Conservation (phyloP, 805 yeast species). For the Candida krabiensis region DNA sequence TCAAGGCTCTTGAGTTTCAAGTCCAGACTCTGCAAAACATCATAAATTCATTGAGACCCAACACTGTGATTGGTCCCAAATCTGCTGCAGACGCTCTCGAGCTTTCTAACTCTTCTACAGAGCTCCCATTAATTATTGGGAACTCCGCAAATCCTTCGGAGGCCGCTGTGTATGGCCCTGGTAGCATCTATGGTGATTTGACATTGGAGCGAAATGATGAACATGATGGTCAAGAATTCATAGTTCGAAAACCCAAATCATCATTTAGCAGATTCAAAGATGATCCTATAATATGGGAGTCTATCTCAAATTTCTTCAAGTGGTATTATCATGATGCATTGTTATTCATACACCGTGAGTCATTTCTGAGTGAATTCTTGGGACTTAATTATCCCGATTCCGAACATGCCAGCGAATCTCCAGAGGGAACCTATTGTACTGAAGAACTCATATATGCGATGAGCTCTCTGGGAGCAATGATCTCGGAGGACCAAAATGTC, state of each 20-base stretch:
- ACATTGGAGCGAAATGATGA: conserved; percentile 1
- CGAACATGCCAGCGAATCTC: background rate
- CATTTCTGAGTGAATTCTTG: conserved; percentile 1
- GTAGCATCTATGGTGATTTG: conserved; percentile 1
- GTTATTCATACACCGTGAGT: conserved; percentile 2
- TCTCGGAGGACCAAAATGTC: conserved; percentile 43
- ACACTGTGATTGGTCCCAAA: background rate
- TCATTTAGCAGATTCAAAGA: conserved; percentile 1
- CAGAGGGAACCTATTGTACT: conserved; percentile 46
- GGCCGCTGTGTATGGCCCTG: conserved; percentile 3
- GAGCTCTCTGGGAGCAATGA: conserved; percentile 54
- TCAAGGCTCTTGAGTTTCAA: conserved; percentile 2
- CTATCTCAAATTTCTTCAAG: conserved; percentile 4
- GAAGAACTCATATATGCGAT: conserved; percentile 49
- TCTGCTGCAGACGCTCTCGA: background rate
- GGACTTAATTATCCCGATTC: conserved; percentile 3
- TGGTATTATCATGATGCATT: conserved; percentile 3
- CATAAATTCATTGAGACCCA: conserved; percentile 1
- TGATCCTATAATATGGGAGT: conserved; percentile 3
- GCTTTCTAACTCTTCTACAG: background rate
- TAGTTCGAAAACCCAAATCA: conserved; percentile 2
- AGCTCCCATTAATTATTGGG: conserved; percentile 1
- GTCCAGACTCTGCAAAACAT: conserved; percentile 1
- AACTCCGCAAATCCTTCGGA: conserved; percentile 1
- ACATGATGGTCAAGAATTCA: background rate